These are phyloP conservation scores for Pisolithus sp. DNA, from an alignment of 768 basidiomycete species.

Conservation along the genomic window DNA sequence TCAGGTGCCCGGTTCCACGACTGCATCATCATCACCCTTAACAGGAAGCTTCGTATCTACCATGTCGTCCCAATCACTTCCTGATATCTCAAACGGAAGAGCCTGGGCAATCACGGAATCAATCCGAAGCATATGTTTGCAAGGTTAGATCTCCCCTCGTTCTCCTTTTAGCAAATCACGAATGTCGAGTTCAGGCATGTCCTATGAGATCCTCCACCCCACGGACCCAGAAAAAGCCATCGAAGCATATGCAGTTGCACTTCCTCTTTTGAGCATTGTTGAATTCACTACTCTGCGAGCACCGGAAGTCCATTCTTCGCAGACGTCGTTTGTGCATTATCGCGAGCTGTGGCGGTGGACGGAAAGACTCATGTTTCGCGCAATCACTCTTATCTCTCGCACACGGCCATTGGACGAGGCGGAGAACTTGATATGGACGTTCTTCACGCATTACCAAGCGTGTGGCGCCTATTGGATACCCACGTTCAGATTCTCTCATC, in stretches of 20 bases:
- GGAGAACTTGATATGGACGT: constrained; percentile 47
- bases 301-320: constrained; percentile 18
- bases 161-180: neutral
- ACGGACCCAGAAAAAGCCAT: constrained; percentile 46
- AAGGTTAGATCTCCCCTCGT: constrained; percentile 44
- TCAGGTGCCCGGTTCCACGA: constrained; percentile 29
- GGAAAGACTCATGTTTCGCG: constrained; percentile 79
- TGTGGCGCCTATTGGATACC: constrained; percentile 72
- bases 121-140: constrained; percentile 68
- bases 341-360: constrained; percentile 86
- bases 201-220: constrained; percentile 54
- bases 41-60: constrained; percentile 44
- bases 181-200: constrained; percentile 54
- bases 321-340: constrained; percentile 54
- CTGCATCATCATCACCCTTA: constrained; percentile 41
- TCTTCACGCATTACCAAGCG: constrained; percentile 54
- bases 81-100: constrained; percentile 62
- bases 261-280: constrained; percentile 48
- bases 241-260: constrained; percentile 46
- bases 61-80: constrained; percentile 32
- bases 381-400: constrained; percentile 57
- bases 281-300: constrained; percentile 40
- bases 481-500: constrained; percentile 69
- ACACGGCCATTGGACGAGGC: constrained; percentile 31
- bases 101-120: constrained; percentile 70